These are phyloP conservation scores for Hypholoma fasciculare DNA, from an alignment of 768 basidiomycete species.

Conservation along the genomic window DNA sequence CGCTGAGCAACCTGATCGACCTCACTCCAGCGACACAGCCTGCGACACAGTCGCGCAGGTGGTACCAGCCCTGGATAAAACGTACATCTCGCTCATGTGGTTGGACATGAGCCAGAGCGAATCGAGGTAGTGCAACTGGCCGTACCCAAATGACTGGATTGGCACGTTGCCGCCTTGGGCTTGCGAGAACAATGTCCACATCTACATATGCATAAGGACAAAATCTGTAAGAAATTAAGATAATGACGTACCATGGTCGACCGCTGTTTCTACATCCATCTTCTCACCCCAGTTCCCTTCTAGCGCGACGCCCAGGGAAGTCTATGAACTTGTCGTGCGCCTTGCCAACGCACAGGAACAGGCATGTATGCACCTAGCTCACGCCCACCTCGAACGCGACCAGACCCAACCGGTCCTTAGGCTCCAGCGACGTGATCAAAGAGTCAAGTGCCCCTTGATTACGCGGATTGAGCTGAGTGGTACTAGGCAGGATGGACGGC, in stretches of 20 bases:
- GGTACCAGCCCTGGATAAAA: constrained; percentile 99
- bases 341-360: constrained; percentile 78
- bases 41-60: constrained; percentile 88
- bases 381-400: constrained; percentile 92
- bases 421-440: constrained; percentile 71
- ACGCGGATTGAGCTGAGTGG: constrained; percentile 81
- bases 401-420: constrained; percentile 80
- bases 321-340: constrained; percentile 75
- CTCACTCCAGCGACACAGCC: constrained; percentile 97
- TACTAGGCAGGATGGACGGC: constrained; percentile 66
- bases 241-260: constrained; percentile 75
- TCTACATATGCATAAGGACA: constrained; percentile 40
- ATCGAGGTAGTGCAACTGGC: constrained; percentile 94
- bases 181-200: constrained; percentile 88
- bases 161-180: constrained; percentile 99
- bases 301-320: constrained; percentile 49
- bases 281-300: constrained; percentile 72
- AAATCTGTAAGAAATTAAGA: background rate
- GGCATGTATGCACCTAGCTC: constrained; percentile 88
- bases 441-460: constrained; percentile 88
- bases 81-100: constrained; percentile 96
- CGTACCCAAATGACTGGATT: constrained; percentile 97
- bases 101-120: constrained; percentile 99
- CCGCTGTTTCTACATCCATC: constrained; percentile 97
- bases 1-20: constrained; percentile 89